Percentiles rank a stretch among this genome's conserved stretches.
These are phyloP conservation scores for Blastocystis sp. DNA, from an alignment of 352 stramenopile genomes.

Conservation along the genomic window DNA sequence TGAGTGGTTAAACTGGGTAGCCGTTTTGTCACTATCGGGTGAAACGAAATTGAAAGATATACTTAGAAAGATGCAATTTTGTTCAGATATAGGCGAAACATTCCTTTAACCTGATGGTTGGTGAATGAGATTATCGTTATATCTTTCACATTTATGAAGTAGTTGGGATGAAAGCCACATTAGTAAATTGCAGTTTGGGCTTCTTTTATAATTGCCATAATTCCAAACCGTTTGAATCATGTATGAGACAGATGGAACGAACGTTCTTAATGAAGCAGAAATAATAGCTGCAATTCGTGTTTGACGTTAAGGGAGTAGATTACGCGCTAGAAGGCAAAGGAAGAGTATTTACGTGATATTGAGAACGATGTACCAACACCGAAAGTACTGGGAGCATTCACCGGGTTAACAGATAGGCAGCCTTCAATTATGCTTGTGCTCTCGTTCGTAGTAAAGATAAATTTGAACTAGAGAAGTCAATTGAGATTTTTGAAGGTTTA, in stretches of 20 bases:
- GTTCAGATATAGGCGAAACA: no score
- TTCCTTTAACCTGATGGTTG: no score
- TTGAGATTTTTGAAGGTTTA: slow-evolving; percentile 24
- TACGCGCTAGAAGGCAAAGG: neutral
- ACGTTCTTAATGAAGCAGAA: slow-evolving; percentile 15
- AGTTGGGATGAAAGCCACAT: no score
- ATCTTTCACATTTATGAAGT: no score
- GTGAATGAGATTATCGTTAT: no score
- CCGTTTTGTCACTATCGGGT: neutral
- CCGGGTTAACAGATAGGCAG: neutral
- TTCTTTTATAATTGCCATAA: no score
- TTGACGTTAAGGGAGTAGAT: neutral
- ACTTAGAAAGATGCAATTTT: no score
- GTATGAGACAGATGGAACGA: slow-evolving; percentile 35
- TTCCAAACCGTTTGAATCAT: neutral
- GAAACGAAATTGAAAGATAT: neutral
- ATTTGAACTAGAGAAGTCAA: slow-evolving; percentile 15
- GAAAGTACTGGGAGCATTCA: neutral
- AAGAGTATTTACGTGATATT: slow-evolving; percentile 50
- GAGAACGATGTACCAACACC: slow-evolving; percentile 34
- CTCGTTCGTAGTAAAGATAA: slow-evolving; percentile 10
- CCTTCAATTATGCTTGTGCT: slow-evolving; percentile 36
- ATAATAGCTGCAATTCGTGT: slow-evolving; percentile 6
- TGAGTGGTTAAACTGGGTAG: neutral
- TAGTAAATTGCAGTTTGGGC: no score